Base-by-base conservation (phyloP, 1,284 basidiomycete genomes). In the Austroboletus niveus region DNA sequence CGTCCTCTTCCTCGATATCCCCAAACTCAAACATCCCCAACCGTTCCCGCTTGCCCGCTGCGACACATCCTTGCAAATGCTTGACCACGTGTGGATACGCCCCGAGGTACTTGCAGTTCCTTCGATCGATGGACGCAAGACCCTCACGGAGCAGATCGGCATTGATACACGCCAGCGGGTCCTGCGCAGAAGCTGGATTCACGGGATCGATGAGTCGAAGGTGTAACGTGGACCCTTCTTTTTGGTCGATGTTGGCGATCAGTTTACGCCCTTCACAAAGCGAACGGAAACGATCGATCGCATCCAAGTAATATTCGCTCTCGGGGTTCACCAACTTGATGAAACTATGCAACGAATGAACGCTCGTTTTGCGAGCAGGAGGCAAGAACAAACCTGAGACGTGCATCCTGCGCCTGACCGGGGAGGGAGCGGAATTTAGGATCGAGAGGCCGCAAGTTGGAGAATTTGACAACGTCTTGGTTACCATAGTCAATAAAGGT, bases 401-500 rank as follows among this genome's bases (percentile, higher is more conserved):
- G 83, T 29, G 88, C 88, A 42, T 92, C 89, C 47, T 89, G 89
- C 15, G 89, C 89, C 69, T 92, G 92, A 39, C 90, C 89, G 32
- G 91, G 84, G 10, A 96, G 75, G 7, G 85, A 79, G 58, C 89
- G 87, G 81, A 95, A 96, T 68, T 87, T 89, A 24, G 85, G 72
- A 65, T 95, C 93, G 36, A 96, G 77, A 4, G 92, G 91, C 29
- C 93, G 80, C 57, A 94, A 83, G 57, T 86, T 75, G 22, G 78
- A 72, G 71, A 92, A 94, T 2, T 84, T 71, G 29, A 94, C 75
- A 5, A 81, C 89, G 64, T 93, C 91, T 72, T 94, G 91, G 68
- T 95, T 94, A 47, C 93, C 93, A 61, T 92, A 92, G 70, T 90
- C 89, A 57, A 92, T 91, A 69, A 91, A 92, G 8, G 85, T 88